Conservation (phyloP, 257 asterid genomes). For the Rubia yunnanensis region DNA sequence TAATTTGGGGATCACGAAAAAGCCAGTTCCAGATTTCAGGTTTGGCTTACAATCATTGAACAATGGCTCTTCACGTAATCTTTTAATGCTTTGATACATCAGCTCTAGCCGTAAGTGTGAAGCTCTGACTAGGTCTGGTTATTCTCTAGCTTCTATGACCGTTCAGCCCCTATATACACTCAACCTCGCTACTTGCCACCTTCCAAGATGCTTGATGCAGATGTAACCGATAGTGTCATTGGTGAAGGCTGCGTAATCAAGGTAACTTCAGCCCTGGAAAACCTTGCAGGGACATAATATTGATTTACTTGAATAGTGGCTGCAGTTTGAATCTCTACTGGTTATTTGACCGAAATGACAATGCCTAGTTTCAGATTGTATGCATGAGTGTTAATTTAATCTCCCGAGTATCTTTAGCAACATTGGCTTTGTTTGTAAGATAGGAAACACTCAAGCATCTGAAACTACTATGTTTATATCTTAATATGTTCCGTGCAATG, state of each 20-base stretch:
- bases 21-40: slow-evolving; percentile 97
- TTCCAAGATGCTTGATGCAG: slow-evolving; percentile 96
- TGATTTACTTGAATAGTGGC: not conserved
- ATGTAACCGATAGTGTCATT: slow-evolving; percentile 88
- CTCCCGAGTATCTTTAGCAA: not conserved
- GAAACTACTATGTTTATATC: not conserved
- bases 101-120: not conserved
- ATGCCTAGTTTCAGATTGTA: not conserved
- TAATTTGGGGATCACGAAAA: slow-evolving; percentile 83
- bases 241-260: slow-evolving; percentile 97
- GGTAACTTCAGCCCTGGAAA: slow-evolving; percentile 28
- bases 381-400: not conserved
- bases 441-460: not conserved
- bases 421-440: not conserved
- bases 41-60: slow-evolving; percentile 10
- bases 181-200: slow-evolving; percentile 97
- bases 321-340: not conserved
- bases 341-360: not conserved
- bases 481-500: not conserved
- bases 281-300: not conserved
- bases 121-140: slow-evolving; percentile 13
- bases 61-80: not conserved
- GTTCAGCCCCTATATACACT: slow-evolving; percentile 92
- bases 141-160: slow-evolving; percentile 74
- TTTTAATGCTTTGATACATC: not conserved